Evolutionary conservation across 495 filamentous ascomycete genomes (phyloP), one percentile per base, ranked within the genome.

Genomic region (Penicillium flavigenum): DNA sequence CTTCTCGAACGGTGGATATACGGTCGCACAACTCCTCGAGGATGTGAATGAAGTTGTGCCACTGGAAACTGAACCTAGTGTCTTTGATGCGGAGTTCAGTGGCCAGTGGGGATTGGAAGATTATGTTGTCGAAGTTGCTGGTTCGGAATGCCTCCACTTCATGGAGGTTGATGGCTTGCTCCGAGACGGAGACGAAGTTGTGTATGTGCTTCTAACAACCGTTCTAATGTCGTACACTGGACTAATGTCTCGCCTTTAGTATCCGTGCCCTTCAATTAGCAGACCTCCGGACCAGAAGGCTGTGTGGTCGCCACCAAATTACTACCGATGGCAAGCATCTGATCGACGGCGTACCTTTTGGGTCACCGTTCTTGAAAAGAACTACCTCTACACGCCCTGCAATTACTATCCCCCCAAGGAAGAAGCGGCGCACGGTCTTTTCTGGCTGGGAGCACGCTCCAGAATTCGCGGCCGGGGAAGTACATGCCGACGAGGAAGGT

Each of bases 91-190:
- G 10, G 72, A 76, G 31, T 63, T 56, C 29, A 73, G 74, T 52
- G 79, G 76, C 14, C 81, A 88, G 57, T 96, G 89, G 89, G 94
- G 92, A 1, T 65, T 98, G 26, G 94, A 98, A 64, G 90, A 98
- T 66, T 98, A 98, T 72, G 85, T 84, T 17, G 92, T 96, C 29
- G 88, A 96, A 68, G 79, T 97, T 4, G 77, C 74, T 4, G 89
- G 85, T 41, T 98, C 88, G 56, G 94, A 98, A 66, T 95, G 89
- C 65, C 69, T 98, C 49, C 94, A 98, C 79, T 98, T 90, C 62
- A 85, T 90, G 64, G 77, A 81, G 39, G 79, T 96, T 5, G 77
- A 78, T 4, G 80, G 77, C 11, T 72, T 95, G 24, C 77, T 97
- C 45, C 85, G 87, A 45, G 87, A 94, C 43, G 91, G 90, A 22